Base-by-base conservation (phyloP, 2,329 filamentous ascomycete species). In the Aspergillus fumigatiaffinis region DNA sequence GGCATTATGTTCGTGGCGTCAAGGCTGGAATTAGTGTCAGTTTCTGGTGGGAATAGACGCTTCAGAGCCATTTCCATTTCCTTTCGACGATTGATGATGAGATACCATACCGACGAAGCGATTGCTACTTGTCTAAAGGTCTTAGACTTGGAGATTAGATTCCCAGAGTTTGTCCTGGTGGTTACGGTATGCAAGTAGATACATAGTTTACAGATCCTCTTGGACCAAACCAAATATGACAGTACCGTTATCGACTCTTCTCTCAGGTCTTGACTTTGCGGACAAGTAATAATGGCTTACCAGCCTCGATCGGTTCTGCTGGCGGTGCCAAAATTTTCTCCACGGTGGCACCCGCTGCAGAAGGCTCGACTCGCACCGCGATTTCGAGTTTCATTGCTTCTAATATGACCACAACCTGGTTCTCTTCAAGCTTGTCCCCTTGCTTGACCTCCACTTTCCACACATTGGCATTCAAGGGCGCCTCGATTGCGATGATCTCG, bases 1-100 rank as follows among this genome's bases (percentile, higher is more conserved):
- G 94, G 94, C 94, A 99, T 78, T 97, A 97, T 73, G 90, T 97
- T 3, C 82, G 90, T 58, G 91, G 91, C 51, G 71, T 97, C 67
- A 91, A 86, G 56, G 85, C 90, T 21, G 96, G 93, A 69, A 92
- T 96, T 68, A 97, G 92, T 64, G 92, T 97, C 12, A 97, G 92
- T 70, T 97, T 97, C 70, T 99, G 94, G 94, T 99, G 91, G 89
- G 89, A 90, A 61, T 83, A 55, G 51, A 14, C 21, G 10, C 41
- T 44, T 44, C 20, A 23, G n/a, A 20, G 41, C 8, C 20, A 21
- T 44, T 20, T 20, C 7, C 41, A 44, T 44, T n/a, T 20, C 7
- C 10, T 3, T 20, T 44, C 21, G 41, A 44, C 21, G 44, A 23
- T 7, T 47, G 44, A 47, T 23, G 44, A 47, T 47, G 41, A 44